Percentiles rank a stretch among this genome's conserved stretches.
Evolutionary conservation across 768 basidiomycete species (phyloP).

Genomic region (Favolaschia claudopus): DNA sequence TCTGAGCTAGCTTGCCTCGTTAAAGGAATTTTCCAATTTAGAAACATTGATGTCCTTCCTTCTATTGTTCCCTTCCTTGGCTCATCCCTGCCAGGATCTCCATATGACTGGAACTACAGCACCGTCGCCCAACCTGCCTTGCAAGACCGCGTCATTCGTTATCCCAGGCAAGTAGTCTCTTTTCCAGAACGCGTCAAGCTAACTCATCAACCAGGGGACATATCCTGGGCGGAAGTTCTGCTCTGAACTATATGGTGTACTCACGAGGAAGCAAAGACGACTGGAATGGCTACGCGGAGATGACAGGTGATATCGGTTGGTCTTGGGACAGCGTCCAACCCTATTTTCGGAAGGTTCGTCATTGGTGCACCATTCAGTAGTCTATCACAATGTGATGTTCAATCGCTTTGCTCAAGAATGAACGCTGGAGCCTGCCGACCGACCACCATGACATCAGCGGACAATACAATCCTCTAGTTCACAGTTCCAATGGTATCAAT

Average conservation of each 20-base stretch:
- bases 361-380: too few species aligned
- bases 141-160: not conserved
- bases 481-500: conserved; percentile 33
- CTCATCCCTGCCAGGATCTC: not conserved
- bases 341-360: conserved; percentile 24
- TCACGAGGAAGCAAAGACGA: conserved; percentile 31
- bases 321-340: conserved; percentile 27
- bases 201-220: not conserved
- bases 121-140: not conserved
- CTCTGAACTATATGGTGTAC: conserved; percentile 24
- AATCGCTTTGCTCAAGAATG: conserved; percentile 32
- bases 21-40: not conserved
- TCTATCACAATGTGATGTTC: conserved; percentile 15
- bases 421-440: conserved; percentile 32
- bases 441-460: conserved; percentile 38
- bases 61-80: not conserved
- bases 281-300: conserved; percentile 22
- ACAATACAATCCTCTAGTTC: conserved; percentile 32
- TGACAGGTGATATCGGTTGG: conserved; percentile 30
- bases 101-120: conserved; percentile 7
- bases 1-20: too few species aligned
- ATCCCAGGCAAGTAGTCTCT: not conserved
- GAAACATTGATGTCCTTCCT: not conserved
- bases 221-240: not conserved
- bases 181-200: not conserved